Evolutionary conservation across 2,329 filamentous ascomycete genomes (phyloP), one percentile per base, ranked within the genome.

Genomic region (Coniochaeta sp.): DNA sequence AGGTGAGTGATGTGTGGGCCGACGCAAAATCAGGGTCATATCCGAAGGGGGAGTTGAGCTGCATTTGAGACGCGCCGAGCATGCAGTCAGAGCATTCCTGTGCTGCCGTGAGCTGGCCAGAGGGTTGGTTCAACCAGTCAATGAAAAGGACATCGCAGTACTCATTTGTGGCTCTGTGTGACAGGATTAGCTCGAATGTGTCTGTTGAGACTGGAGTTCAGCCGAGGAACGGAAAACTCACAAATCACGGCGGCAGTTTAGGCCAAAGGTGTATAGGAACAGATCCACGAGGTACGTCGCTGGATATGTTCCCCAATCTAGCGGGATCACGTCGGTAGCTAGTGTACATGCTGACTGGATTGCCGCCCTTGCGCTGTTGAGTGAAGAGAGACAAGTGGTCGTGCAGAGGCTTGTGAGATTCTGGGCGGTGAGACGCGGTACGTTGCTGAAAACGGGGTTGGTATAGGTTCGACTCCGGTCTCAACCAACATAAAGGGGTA

Each of bases 11-110:
- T 16, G 3, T 17, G 28, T 57, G 57, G 5, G 50, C 59, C n/a
- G n/a, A 34, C 26, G 59, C 59, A 26, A 50, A 57, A 7, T 22
- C 54, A 17, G 32, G 54, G 42, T 52, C 19, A 32, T 50, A 60
- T 19, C 55, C 59, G 28, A 60, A 60, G 1, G 59, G 54, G 8
- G 59, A 60, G 59, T 57, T 57, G 26, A 60, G 59, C 40, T 32
- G 40, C 10, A 52, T 34, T n/a, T 57, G 38, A 17, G 12, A 5
- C 4, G 9, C 47, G 17, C 40, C 30, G 9, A 60, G 59, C 4
- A 28, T 17, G 42, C 59, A 60, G 55, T 52, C 36, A 36, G 59
- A 60, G 34, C 59, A 60, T n/a, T 52, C 24, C 47, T 24, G 19
- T 16, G 47, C 47, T 30, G 19, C 47, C 19, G 47, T 52, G 8